Evolutionary conservation across 148 eudicot genomes (phyloP).

Genomic region (Chenopodium berlandieri): DNA sequence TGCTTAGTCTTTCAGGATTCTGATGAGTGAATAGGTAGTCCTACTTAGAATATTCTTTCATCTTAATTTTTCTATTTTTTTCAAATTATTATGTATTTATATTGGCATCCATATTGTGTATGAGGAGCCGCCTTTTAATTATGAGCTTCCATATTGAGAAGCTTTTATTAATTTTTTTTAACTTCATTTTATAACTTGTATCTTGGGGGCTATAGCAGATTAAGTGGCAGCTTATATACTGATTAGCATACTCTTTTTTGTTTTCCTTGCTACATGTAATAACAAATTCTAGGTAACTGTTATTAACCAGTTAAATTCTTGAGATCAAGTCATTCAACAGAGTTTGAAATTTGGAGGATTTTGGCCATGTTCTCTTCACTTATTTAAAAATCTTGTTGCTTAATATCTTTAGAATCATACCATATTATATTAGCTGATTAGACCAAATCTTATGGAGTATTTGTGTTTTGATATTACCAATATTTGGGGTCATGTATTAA

Average conservation of each 20-base stretch:
- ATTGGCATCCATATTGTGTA: conserved; percentile 40
- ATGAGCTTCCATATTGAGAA: conserved; percentile 33
- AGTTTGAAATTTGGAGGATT: too few relatives aligned
- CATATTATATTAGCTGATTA: too few relatives aligned
- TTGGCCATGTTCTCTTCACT: too few relatives aligned
- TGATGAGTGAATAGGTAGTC: conserved; percentile 32
- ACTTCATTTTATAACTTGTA: conserved; percentile 7
- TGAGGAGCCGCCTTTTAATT: conserved; percentile 44
- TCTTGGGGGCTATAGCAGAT: conserved; percentile 18
- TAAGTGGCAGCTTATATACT: conserved; percentile 15
- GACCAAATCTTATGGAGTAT: too few relatives aligned
- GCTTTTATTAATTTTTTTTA: conserved; percentile 2
- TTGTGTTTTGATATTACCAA: too few relatives aligned
- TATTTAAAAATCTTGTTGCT: too few relatives aligned
- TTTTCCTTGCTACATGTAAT: conserved; percentile 15
- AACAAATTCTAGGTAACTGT: conserved; percentile 10
- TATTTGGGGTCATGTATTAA: too few relatives aligned
- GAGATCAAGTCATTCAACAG: not conserved
- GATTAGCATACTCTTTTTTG: not conserved
- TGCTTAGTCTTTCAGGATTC: conserved; percentile 12
- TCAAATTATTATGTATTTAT: conserved; percentile 21
- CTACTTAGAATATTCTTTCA: conserved; percentile 15
- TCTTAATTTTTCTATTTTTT: not conserved
- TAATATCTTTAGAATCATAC: too few relatives aligned
- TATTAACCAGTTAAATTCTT: not conserved